Base-by-base conservation (phyloP, 805 yeast genomes). In the Lipomyces anomalus region DNA sequence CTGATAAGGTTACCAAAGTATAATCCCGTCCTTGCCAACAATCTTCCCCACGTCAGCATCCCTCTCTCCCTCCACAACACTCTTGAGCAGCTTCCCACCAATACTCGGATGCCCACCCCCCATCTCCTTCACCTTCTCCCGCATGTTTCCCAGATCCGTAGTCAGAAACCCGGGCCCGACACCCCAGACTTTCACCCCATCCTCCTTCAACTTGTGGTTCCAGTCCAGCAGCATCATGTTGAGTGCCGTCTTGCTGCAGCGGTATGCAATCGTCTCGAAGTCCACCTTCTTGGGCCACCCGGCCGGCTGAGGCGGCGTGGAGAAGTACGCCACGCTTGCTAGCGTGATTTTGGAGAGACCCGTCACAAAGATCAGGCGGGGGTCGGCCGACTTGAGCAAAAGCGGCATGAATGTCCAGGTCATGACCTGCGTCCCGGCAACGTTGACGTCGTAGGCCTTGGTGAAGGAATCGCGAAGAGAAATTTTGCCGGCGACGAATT, bases 231-330 rank as follows among this genome's bases (percentile, higher is more conserved):
- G 16, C 11, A 32, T 17, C 35, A 32, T 32, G 35, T 32, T 32
- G 35, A 32, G 35, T 11, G 35, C 35, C 35, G 35, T 32, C 35
- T 32, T 32, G 35, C 35, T 32, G 18, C 35, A 32, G 35, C 35
- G 35, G 35, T 32, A 32, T 32, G 21, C 35, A 32, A 32, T 32
- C 9, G 35, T 32, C 35, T 32, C 35, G 35, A 32, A 32, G 21
- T 32, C 35, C 35, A 32, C 18, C 35, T 32, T 32, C 35, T 32
- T 32, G 18, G 35, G 35, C 35, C 35, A 32, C 35, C 35, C 35
- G 5, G 35, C 35, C 35, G 35, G 35, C 35, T 17, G 21, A 32
- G 35, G 35, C 35, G 35, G 35, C 35, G 18, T 32, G 35, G 16
- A 17, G n/a, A n/a, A n/a, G 35, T 32, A 32, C 16, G 16, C 18